A percentile compares a stretch with the other conserved stretches of the same genome.
Conservation (phyloP, 331 rosid species). For the Malus hybrid region DNA sequence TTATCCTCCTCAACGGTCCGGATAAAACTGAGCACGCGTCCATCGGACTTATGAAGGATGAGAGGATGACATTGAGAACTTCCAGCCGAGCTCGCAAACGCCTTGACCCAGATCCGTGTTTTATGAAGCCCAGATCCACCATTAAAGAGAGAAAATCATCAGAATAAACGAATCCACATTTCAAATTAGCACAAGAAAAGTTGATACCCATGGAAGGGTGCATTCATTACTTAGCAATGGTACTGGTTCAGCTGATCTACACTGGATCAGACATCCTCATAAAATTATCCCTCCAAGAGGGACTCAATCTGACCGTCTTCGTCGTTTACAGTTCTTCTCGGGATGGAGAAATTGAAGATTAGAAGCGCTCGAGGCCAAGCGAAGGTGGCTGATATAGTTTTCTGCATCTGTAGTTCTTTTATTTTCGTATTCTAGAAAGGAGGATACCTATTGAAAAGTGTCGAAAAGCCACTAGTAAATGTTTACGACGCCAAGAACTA, state of each 20-base stretch:
- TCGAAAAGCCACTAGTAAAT: constrained; percentile 16
- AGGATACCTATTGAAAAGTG: constrained; percentile 3
- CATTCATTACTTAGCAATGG: constrained; percentile 18
- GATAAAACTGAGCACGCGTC: too few relatives aligned
- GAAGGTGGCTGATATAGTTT: constrained; percentile 24
- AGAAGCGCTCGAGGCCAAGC: constrained; percentile 16
- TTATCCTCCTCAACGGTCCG: too few relatives aligned
- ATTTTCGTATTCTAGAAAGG: constrained; percentile 31
- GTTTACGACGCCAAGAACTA: not conserved
- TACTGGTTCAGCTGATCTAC: constrained; percentile 12
- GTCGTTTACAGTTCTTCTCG: constrained; percentile 18
- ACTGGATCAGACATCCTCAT: constrained; percentile 13
- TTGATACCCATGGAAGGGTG: constrained; percentile 3
- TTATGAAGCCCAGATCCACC: too few relatives aligned
- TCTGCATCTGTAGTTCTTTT: constrained; percentile 30
- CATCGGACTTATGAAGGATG: too few relatives aligned
- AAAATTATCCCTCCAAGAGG: constrained; percentile 9
- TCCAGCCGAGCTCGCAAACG: too few relatives aligned
- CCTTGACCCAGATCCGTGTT: too few relatives aligned
- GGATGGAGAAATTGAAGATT: constrained; percentile 37
- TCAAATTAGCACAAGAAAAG: too few relatives aligned
- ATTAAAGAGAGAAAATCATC: too few relatives aligned
- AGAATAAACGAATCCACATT: too few relatives aligned
- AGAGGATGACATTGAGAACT: too few relatives aligned
- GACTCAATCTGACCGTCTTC: constrained; percentile 22